phyloP scores from a whole-genome alignment of 75 land plant genomes.

The Picea sitchensis region DNA sequence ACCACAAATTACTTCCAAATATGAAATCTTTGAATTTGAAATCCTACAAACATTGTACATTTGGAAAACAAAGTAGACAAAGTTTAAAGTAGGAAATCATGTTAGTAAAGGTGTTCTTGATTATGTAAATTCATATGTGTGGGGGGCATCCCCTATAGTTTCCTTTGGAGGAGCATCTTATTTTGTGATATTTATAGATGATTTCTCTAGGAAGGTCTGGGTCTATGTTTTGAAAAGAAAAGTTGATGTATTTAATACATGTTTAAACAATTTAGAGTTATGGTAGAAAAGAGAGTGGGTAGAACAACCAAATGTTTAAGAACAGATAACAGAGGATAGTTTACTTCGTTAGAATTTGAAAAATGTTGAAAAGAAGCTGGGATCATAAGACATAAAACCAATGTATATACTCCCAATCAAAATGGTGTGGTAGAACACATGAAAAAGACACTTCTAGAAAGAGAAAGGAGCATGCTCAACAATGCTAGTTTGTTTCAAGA shows the following conservation, averaged over 20 bases:
- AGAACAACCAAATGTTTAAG: neutral
- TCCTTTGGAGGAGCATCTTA: neutral
- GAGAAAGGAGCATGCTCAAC: too few relatives aligned
- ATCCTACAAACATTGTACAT: neutral
- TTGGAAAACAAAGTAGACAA: neutral
- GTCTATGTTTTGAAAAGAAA: neutral
- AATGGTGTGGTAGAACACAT: neutral
- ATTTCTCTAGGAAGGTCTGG: neutral
- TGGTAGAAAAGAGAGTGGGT: neutral
- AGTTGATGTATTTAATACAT: neutral
- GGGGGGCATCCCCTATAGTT: neutral
- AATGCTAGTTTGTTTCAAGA: too few relatives aligned
- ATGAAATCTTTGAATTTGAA: slow-evolving; percentile 9
- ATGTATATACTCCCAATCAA: neutral
- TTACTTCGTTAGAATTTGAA: neutral
- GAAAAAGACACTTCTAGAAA: too few relatives aligned
- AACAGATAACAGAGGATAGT: neutral
- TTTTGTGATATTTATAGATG: neutral
- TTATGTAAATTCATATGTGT: neutral
- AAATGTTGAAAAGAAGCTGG: neutral
- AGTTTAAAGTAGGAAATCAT: neutral
- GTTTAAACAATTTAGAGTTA: neutral
- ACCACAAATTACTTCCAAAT: slow-evolving; percentile 9
- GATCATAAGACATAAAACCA: neutral
- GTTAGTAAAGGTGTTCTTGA: neutral